A percentile compares a stretch with the other conserved stretches of the same genome.
Conservation (phyloP, 2,329 filamentous ascomycete genomes). For the Fusarium verticillioides region DNA sequence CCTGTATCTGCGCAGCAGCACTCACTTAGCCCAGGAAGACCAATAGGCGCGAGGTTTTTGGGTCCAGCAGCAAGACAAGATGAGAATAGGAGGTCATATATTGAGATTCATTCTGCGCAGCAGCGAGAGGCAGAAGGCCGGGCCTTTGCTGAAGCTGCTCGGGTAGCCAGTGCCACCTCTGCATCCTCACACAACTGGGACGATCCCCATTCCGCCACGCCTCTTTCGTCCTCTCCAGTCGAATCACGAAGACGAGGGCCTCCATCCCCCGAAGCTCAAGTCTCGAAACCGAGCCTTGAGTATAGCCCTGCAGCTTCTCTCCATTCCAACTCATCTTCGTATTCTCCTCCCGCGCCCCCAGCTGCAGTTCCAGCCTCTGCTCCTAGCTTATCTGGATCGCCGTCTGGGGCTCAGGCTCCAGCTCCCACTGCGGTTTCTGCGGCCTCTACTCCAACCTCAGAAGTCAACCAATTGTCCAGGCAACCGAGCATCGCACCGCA, state of each 20-base stretch:
- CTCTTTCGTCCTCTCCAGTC: conserved; percentile 41
- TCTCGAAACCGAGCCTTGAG: conserved; percentile 44
- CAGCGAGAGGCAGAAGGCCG: conserved; percentile 70
- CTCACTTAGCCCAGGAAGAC: conserved; percentile 49
- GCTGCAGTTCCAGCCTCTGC: conserved; percentile 17
- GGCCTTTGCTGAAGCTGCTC: conserved; percentile 64
- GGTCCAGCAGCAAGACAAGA: conserved; percentile 57
- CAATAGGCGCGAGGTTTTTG: conserved; percentile 52
- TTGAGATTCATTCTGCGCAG: conserved; percentile 67
- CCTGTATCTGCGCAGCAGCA: conserved; percentile 30
- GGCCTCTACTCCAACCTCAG: conserved; percentile 18
- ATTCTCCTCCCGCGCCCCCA: conserved; percentile 37
- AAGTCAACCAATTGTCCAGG: conserved; percentile 38
- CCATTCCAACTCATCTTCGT: conserved; percentile 49
- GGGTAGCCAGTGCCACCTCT: conserved; percentile 48
- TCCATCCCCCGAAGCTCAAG: conserved; percentile 45
- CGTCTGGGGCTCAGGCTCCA: neutral
- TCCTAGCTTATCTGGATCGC: neutral
- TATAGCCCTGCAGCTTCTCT: conserved; percentile 58
- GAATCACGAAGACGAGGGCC: conserved; percentile 36
- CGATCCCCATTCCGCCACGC: conserved; percentile 44
- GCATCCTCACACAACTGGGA: conserved; percentile 50
- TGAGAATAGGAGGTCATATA: conserved; percentile 67
- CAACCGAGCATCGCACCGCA: conserved; percentile 41
- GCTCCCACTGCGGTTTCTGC: neutral